These are phyloP conservation scores for Lodderomyces jiufengensis DNA, from an alignment of 1,139 yeast genomes.

Conservation along the genomic window DNA sequence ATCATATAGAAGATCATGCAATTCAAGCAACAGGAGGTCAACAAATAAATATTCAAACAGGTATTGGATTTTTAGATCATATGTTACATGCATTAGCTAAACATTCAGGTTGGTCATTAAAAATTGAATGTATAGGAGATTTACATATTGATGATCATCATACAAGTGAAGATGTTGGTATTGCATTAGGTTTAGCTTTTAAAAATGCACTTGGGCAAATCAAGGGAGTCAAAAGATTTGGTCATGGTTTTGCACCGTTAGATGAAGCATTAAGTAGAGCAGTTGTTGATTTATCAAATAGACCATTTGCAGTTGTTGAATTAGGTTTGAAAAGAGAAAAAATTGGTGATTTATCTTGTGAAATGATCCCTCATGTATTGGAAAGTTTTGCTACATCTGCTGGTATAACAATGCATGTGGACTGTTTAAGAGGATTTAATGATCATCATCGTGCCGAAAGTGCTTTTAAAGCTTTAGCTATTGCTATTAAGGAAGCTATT, in stretches of 20 bases:
- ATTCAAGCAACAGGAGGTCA: constrained; percentile 62
- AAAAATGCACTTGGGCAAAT: constrained; percentile 86
- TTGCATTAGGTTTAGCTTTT: constrained; percentile 86
- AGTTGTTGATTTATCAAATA: constrained; percentile 86
- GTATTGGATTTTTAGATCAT: constrained; percentile 93
- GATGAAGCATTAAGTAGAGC: constrained; percentile 95
- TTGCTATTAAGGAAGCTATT: constrained; percentile 85
- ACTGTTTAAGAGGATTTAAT: constrained; percentile 86
- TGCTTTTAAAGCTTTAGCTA: constrained; percentile 93
- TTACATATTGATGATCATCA: constrained; percentile 96
- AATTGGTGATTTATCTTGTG: constrained; percentile 87
- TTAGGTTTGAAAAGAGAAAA: constrained; percentile 88
- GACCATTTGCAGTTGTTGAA: constrained; percentile 89
- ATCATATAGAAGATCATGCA: constrained; percentile 51
- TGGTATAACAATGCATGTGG: constrained; percentile 86
- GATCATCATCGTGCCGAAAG: constrained; percentile 96
- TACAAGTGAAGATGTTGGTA: constrained; percentile 92
- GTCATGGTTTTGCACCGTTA: constrained; percentile 91
- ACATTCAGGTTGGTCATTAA: constrained; percentile 93
- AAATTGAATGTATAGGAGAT: constrained; percentile 89
- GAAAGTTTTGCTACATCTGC: constrained; percentile 95
- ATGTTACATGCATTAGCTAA: constrained; percentile 97
- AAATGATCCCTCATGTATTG: constrained; percentile 95
- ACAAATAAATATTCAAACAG: constrained; percentile 77
- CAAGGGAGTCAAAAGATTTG: constrained; percentile 88